phyloP scores from a whole-genome alignment of 1,284 basidiomycete genomes.

The Porogramme epimiltina region DNA sequence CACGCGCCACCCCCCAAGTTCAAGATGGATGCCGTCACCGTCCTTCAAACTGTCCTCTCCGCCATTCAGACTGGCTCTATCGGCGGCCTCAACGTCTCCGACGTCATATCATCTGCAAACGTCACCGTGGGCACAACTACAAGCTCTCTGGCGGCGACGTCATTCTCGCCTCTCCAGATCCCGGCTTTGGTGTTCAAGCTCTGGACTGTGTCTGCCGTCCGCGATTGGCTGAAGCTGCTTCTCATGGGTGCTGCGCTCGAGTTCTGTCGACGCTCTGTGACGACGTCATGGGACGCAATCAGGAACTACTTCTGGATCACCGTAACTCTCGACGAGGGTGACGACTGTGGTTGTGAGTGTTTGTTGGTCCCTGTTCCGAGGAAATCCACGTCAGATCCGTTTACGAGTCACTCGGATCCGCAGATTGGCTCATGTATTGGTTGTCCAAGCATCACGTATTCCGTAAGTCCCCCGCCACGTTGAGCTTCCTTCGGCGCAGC shows the following conservation, averaged over 20 bases:
- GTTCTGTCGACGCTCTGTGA: slow-evolving; percentile 14
- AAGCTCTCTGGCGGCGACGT: slow-evolving; percentile 1
- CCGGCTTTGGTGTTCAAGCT: slow-evolving; percentile 15
- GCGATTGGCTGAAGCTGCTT: slow-evolving; percentile 33
- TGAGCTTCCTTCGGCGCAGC: not conserved
- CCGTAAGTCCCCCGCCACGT: slow-evolving; percentile 22
- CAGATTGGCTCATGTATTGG: slow-evolving; percentile 39
- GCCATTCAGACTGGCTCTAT: slow-evolving; percentile 16
- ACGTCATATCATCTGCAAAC: slow-evolving; percentile 3
- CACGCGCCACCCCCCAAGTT: not conserved
- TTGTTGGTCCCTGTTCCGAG: not conserved
- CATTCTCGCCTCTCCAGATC: slow-evolving; percentile 11
- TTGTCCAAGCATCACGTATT: slow-evolving; percentile 35
- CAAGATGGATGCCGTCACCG: slow-evolving; percentile 15
- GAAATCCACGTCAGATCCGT: too few species aligned
- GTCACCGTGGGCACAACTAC: slow-evolving; percentile 1
- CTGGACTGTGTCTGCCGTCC: slow-evolving; percentile 20
- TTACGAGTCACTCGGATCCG: too few species aligned
- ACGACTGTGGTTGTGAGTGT: slow-evolving; percentile 23
- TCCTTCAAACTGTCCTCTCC: slow-evolving; percentile 20
- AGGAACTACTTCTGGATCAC: slow-evolving; percentile 23
- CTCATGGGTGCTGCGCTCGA: slow-evolving; percentile 26
- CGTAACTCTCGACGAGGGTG: slow-evolving; percentile 32
- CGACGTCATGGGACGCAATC: slow-evolving; percentile 9
- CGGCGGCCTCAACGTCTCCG: slow-evolving; percentile 3